Base-by-base conservation (phyloP, 495 filamentous ascomycete species). In the Hypoxylon trugodes region DNA sequence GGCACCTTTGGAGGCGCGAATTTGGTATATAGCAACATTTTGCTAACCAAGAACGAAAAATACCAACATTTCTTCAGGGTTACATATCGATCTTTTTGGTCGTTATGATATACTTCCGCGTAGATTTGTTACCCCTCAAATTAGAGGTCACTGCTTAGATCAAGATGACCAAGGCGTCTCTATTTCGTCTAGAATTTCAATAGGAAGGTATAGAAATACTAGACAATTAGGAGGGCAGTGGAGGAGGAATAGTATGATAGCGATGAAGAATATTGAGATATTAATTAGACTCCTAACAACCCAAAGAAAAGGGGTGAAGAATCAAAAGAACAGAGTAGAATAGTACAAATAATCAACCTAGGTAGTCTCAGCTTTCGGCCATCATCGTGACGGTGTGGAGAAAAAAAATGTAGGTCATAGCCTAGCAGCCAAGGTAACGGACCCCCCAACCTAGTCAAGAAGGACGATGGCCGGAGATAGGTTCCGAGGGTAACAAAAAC, bases 11-110 rank as follows among this genome's bases (percentile, higher is more conserved):
- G 83, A 61, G 81, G 73, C 46, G 85, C 85, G 40, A 79, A 69
- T 64, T 76, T 77, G 25, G 84, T 84, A 58, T 86, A 87, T 32
- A 88, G 69, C 69, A 88, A 70, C 85, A 87, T 88, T 36, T 62
- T 68, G 59, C 59, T 38, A 62, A 16, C 48, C 13, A 55, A 24
- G 35, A 58, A 18, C 42, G 41, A 47, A 55, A 26, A 33, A 50
- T 26, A 19, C 43, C 47, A 22, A 33, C 28, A 46, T 47, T 6
- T 37, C 56, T 40, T 61, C 46, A 49, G 45, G 16, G 16, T 28
- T 21, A 18, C 40, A 41, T 53, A 21, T 12, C 32, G 28, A 42
- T 4, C 13, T 35, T 37, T 22, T 55, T 16, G 26, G 38, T 15
- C 24, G 43, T 46, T 30, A 41, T 21, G 21, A 15, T 41, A 47